Base-by-base conservation (phyloP, 192 early-diverging fungal genomes). In the Diversispora epigaea region DNA sequence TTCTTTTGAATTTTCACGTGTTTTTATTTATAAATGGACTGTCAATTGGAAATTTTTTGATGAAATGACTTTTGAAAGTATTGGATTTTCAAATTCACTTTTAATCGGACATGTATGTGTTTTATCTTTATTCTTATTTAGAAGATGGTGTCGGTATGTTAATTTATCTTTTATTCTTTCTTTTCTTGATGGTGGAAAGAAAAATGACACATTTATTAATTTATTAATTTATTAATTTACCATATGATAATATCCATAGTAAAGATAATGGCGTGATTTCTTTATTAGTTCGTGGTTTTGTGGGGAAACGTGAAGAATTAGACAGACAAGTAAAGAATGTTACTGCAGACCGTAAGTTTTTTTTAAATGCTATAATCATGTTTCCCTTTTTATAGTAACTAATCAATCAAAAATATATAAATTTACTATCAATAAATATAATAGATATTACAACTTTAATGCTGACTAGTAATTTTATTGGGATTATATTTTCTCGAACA, bases 1-100 rank as follows among this genome's bases (percentile, higher is more conserved):
- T 6, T 90, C 97, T 0, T 99, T 99, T 80, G 97, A 99, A 61
- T 94, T 96, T 80, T 79, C 81, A 0, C 86, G 97, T 17, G 87
- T 87, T 50, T 99, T 99, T 79, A 77, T 90, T 64, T 97, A 90
- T 81, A 88, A 89, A 39, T 97, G 96, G 95, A 97, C 97, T 0
- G 95, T 97, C 11, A 99, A 99, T 75, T 99, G 97, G 97, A 84
- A 90, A 50, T 92, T 97, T 73, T 54, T 97, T 6, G 84, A 86
- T 54, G 86, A 89, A 56, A 78, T 86, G 11, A 81, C 84, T 12
- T 99, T 99, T 82, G 52, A 84, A 25, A 89, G 87, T 76, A 32
- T 21, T 4, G 50, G 56, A 3, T 94, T 93, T 79, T 86, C 93
- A 1, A 79, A 68, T 12, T 11, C 60, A 21, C 78, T 97, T 68